Conservation (phyloP, 345 rosid species). For the Psidium friedrichsthalianum region DNA sequence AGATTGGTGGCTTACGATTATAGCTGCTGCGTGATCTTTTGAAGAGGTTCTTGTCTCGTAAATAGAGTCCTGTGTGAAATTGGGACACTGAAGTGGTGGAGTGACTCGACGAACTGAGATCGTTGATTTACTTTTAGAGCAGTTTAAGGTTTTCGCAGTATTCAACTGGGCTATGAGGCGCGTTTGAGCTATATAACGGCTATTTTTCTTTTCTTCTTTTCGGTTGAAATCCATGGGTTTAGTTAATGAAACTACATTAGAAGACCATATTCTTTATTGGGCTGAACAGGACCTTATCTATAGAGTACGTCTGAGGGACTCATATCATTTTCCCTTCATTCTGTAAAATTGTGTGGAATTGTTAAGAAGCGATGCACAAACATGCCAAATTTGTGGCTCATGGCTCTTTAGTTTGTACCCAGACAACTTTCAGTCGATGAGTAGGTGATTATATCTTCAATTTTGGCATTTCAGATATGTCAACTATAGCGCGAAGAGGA, state of each 20-base stretch:
- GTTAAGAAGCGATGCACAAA: not conserved
- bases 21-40: not conserved
- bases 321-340: not conserved
- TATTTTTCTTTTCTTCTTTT: not conserved
- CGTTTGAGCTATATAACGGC: not conserved
- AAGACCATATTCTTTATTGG: not conserved
- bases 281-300: not conserved
- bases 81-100: not conserved
- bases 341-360: not conserved
- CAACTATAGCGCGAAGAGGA: constrained; percentile 36
- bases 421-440: not conserved
- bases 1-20: not conserved
- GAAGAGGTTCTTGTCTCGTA: not conserved
- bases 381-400: not conserved
- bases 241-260: not conserved
- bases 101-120: not conserved
- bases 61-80: not conserved
- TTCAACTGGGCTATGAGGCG: not conserved
- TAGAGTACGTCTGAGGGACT: not conserved
- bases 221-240: not conserved
- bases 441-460: not conserved
- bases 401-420: not conserved
- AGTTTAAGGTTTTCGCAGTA: not conserved
- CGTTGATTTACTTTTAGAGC: not conserved
- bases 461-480: constrained; percentile 33